Evolutionary conservation across 2,329 filamentous ascomycete species (phyloP), one percentile per base, ranked within the genome.

Genomic region (Endoconidiophora polonica): DNA sequence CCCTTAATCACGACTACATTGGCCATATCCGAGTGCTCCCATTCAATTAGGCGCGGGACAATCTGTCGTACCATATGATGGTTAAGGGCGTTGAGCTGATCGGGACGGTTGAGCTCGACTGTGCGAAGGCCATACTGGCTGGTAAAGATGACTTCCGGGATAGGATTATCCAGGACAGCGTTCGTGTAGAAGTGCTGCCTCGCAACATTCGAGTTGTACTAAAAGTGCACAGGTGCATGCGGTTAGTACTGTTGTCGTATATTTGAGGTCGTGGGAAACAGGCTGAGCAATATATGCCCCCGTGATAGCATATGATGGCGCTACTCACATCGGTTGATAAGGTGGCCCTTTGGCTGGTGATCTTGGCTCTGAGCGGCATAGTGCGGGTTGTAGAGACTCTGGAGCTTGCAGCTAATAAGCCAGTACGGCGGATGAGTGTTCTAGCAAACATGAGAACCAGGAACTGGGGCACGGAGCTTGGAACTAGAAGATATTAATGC

Each of bases 1-100:
- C 91, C 91, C 66, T 94, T 94, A 64, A 98, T 81, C 57, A 98
- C 76, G 52, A 98, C 69, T 5, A 96, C 79, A 64, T 94, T 94
- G 50, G 91, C 88, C 68, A 98, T 73, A 61, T 94, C 82, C 24
- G 90, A 96, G 66, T 93, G 91, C 60, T 85, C 79, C 88, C 88
- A 98, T 71, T 96, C 90, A 60, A 85, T 72, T 61, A 98, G 65
- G 52, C 91, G 77, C 20, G 90, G 88, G 44, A 87, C 70, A 58
- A 98, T 96, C 69, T 98, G 96, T 59, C 85, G 78, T 55, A 83
- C 84, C 93, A 98, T 98, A 52, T 88, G 95, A 48, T 74, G 84
- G 64, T 93, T 88, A 57, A 98, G 77, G 23, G 90, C 83, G 67
- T 98, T 96, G 63, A 87, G 75, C 69, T 95, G 94, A 61, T 76